phyloP scores from a whole-genome alignment of 78 protist genomes.

The Dictyostelium citrinum region DNA sequence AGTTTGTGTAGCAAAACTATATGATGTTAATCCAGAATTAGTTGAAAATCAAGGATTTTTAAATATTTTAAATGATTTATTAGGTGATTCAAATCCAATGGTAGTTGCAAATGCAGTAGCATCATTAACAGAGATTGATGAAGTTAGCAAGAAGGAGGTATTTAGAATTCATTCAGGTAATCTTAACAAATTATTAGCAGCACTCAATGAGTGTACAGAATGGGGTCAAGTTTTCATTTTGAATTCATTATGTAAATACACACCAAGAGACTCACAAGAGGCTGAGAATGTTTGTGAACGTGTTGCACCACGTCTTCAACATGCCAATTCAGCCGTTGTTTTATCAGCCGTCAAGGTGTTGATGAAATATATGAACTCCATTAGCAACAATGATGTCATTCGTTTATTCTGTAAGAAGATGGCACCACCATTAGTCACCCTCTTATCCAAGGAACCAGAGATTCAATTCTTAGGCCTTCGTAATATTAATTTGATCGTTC shows the following conservation, averaged over 20 bases:
- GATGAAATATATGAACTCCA: slow-evolving; percentile 79
- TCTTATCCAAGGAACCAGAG: slow-evolving; percentile 95
- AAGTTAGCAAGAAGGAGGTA: slow-evolving; percentile 58
- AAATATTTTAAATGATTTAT: slow-evolving; percentile 89
- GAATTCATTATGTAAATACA: slow-evolving; percentile 93
- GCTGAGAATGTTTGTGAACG: slow-evolving; percentile 96
- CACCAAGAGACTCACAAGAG: slow-evolving; percentile 75
- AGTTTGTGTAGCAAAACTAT: slow-evolving; percentile 98
- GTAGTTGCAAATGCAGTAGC: slow-evolving; percentile 99
- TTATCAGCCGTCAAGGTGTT: slow-evolving; percentile 94
- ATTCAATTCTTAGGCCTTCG: slow-evolving; percentile 99
- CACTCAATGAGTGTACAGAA: slow-evolving; percentile 97
- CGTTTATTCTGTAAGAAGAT: slow-evolving; percentile 75
- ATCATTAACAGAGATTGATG: slow-evolving; percentile 95
- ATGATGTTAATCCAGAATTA: slow-evolving; percentile 93
- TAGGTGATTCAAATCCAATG: slow-evolving; percentile 98
- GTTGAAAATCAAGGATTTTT: slow-evolving; percentile 96
- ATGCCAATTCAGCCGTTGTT: slow-evolving; percentile 98
- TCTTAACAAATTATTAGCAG: slow-evolving; percentile 92
- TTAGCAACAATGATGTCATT: slow-evolving; percentile 30
- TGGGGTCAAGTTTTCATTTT: slow-evolving; percentile 99
- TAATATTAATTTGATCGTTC: slow-evolving; percentile 97
- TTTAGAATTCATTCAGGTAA: slow-evolving; percentile 74
- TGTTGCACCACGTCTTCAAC: slow-evolving; percentile 97
- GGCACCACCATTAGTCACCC: slow-evolving; percentile 95